A percentile compares a stretch with the other conserved stretches of the same genome.
Conservation (phyloP, 23 red algal species). For the Gracilaria caudata region DNA sequence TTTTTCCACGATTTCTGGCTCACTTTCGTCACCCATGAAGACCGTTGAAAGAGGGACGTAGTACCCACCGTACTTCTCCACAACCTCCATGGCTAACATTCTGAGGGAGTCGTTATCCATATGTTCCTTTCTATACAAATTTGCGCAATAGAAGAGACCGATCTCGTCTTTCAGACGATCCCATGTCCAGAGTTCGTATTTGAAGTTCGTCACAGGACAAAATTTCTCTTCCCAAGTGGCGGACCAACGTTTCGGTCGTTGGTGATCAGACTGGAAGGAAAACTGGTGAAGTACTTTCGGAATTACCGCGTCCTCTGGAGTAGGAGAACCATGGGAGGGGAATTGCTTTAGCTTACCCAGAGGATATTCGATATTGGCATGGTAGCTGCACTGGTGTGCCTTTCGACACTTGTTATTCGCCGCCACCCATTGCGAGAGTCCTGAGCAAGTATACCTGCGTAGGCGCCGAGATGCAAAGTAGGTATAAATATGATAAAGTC, state of each 20-base stretch:
- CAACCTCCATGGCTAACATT: slow-evolving; percentile 68
- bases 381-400: slow-evolving; percentile 50
- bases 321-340: background rate
- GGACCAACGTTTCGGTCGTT: slow-evolving; percentile 57
- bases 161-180: slow-evolving; percentile 43
- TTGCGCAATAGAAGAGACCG: slow-evolving; percentile 45
- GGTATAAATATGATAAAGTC: background rate
- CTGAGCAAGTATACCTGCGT: slow-evolving; percentile 70
- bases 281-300: slow-evolving; percentile 74
- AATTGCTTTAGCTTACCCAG: slow-evolving; percentile 65
- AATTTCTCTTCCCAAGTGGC: slow-evolving; percentile 58
- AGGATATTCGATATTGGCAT: slow-evolving; percentile 44
- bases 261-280: slow-evolving; percentile 28
- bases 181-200: slow-evolving; percentile 64
- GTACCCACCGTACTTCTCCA: slow-evolving; percentile 66
- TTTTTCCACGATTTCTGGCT: slow-evolving; percentile 10
- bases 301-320: slow-evolving; percentile 7
- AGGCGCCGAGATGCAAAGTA: background rate
- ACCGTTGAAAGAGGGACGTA: slow-evolving; percentile 54
- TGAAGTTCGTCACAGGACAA: slow-evolving; percentile 36
- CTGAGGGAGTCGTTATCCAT: slow-evolving; percentile 44
- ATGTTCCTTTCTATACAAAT: slow-evolving; percentile 42
- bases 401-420: slow-evolving; percentile 68
- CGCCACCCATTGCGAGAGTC: slow-evolving; percentile 67
- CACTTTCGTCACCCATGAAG: slow-evolving; percentile 42